Base-by-base conservation (phyloP, 768 basidiomycete species). In the Rhizopogon vesiculosus region DNA sequence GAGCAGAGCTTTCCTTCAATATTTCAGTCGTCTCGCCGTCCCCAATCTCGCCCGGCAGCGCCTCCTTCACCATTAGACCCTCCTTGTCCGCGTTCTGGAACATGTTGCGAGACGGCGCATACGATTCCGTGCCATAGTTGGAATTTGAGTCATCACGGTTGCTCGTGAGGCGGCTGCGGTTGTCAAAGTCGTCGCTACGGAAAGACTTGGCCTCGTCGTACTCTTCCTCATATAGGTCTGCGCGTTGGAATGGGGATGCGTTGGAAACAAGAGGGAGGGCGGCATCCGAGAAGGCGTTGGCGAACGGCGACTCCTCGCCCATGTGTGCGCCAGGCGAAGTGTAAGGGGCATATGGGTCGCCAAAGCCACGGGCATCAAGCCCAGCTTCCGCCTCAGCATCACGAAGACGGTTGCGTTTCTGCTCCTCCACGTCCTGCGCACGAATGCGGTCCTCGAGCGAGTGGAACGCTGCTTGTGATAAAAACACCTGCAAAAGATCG, bases 51-150 rank as follows among this genome's bases (percentile, higher is more conserved):
- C 89, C 90, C 1, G 93, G 84, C 1, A 96, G 73, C 5, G 85
- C 81, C 62, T 96, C 93, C 74, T 94, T 93, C 60, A 91, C 89
- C 39, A 81, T 71, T 42, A 88, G 62, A 5, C 79, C 86, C 59
- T 85, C 82, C 67, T 85, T 88, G 59, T 93, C 88, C 1, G 84
- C 79, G 57, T 84, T 85, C 60, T 89, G 86, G 81, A 98, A 97
- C 95, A 97, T 98, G 63, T 97, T 97, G 33, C 92, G 75, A 0
- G 91, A 93, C 0, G 95, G 95, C 0, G 94, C 95, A 63, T 97
- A 98, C 0, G 89, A 90, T 66, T 97, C 94, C 3, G 91, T 91
- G 3, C 93, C 93, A 61, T 89, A 86, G 64, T 91, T 89, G 0
- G 91, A 93, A 45, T 78, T 78, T 0, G 85, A 80, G 43, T 93